Evolutionary conservation across 2,329 filamentous ascomycete species (phyloP).

Genomic region (Arthrobotrys pseudoclavata): DNA sequence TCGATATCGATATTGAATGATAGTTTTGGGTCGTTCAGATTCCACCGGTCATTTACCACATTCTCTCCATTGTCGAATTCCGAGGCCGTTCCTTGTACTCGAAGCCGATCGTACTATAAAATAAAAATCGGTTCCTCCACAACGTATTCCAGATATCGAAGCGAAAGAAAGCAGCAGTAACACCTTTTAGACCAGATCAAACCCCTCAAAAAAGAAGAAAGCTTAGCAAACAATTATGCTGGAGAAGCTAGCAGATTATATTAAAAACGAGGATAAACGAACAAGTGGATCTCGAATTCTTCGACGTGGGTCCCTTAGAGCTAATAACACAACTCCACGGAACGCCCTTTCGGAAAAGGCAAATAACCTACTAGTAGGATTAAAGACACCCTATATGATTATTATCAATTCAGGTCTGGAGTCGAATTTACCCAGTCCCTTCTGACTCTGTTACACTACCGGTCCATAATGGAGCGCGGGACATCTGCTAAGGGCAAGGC

Average conservation of each 20-base stretch:
- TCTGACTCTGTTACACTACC: constrained; percentile 36
- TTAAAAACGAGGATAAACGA: constrained; percentile 20
- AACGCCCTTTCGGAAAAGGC: constrained; percentile 7
- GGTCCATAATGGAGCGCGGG: constrained; percentile 34
- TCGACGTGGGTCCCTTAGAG: constrained; percentile 22
- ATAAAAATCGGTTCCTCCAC: constrained; percentile 9
- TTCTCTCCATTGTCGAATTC: constrained; percentile 30
- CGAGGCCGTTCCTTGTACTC: neutral
- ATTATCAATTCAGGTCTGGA: constrained; percentile 35
- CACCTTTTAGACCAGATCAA: constrained; percentile 3
- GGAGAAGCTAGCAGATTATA: constrained; percentile 11
- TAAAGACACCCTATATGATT: constrained; percentile 8
- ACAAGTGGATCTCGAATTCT: constrained; percentile 15
- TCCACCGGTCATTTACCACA: constrained; percentile 27
- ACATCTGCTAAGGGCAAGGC: constrained; percentile 36
- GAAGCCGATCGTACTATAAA: neutral
- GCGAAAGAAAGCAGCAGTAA: constrained; percentile 7
- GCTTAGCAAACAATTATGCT: constrained; percentile 5
- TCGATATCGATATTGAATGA: constrained; percentile 13
- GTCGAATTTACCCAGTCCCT: constrained; percentile 48
- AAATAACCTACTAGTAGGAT: neutral
- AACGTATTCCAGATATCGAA: constrained; percentile 23
- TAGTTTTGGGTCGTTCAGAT: neutral
- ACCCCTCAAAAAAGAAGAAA: constrained; percentile 2
- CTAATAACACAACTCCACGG: constrained; percentile 24